These are phyloP conservation scores for Thelephora terrestris DNA, from an alignment of 1,284 basidiomycete genomes.

Conservation along the genomic window DNA sequence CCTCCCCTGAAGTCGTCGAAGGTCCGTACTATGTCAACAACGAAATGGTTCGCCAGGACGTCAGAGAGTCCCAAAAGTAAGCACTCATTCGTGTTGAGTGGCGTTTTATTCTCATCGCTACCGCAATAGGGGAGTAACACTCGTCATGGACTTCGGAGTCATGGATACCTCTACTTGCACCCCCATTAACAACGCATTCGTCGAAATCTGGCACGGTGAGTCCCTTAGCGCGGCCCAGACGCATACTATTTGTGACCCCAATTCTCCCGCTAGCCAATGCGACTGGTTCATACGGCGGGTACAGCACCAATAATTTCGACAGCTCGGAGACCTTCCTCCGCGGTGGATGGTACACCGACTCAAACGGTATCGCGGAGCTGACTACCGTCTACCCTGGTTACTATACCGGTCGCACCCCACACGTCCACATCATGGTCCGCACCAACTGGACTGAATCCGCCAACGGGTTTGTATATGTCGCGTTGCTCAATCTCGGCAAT, in stretches of 20 bases:
- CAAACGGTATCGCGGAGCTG: conserved; percentile 57
- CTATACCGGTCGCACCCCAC: conserved; percentile 42
- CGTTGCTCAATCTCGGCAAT: conserved; percentile 13
- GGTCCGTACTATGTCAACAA: conserved; percentile 16
- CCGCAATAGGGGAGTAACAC: conserved; percentile 31
- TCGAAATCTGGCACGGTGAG: conserved; percentile 55
- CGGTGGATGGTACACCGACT: conserved; percentile 58
- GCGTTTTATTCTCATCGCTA: background rate
- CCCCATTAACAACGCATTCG: conserved; percentile 57
- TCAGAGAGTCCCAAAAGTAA: conserved; percentile 12
- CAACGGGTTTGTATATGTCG: conserved; percentile 25
- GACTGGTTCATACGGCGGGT: conserved; percentile 42
- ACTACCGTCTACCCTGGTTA: conserved; percentile 65
- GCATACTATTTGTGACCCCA: background rate
- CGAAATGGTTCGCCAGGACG: conserved; percentile 10
- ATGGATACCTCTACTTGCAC: conserved; percentile 68
- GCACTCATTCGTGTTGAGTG: too few relatives aligned
- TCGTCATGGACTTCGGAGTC: conserved; percentile 57
- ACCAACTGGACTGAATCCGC: conserved; percentile 25
- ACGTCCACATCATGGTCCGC: conserved; percentile 44
- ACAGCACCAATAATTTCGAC: conserved; percentile 6
- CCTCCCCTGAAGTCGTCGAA: conserved; percentile 12
- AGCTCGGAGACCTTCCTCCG: conserved; percentile 42
- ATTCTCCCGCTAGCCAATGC: conserved; percentile 30
- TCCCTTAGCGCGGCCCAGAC: background rate